These are phyloP conservation scores for Helminthosporium solani DNA, from an alignment of 2,329 filamentous ascomycete species.

Conservation along the genomic window DNA sequence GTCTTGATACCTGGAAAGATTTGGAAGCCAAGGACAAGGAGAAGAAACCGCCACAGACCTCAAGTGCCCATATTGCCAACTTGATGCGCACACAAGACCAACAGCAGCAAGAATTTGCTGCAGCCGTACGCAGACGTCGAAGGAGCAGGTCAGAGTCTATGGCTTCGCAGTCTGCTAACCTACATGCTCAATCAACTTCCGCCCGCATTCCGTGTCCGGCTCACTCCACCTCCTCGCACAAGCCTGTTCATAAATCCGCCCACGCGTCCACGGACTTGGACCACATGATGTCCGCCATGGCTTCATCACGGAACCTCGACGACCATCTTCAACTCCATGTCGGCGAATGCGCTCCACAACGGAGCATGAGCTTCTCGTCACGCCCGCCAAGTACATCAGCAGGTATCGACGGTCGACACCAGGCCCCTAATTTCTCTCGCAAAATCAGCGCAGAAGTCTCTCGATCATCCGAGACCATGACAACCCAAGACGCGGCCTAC, in stretches of 20 bases:
- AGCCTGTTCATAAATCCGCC: background rate
- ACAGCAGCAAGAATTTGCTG: constrained; percentile 27
- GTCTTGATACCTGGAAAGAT: constrained; percentile 45
- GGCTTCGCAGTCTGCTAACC: constrained; percentile 23
- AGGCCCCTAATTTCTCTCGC: constrained; percentile 31
- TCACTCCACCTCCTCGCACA: background rate
- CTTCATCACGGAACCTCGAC: constrained; percentile 23
- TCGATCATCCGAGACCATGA: constrained; percentile 1
- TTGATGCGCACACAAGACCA: constrained; percentile 39
- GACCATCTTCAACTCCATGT: constrained; percentile 15
- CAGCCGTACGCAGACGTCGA: constrained; percentile 26
- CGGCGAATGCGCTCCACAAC: constrained; percentile 18
- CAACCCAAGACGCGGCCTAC: constrained; percentile 2
- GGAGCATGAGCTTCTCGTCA: constrained; percentile 12
- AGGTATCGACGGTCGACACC: constrained; percentile 24
- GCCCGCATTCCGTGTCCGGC: constrained; percentile 14
- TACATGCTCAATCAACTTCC: constrained; percentile 13
- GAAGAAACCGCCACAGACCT: constrained; percentile 17
- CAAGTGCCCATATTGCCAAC: constrained; percentile 35
- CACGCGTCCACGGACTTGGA: constrained; percentile 17
- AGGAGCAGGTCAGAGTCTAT: constrained; percentile 33
- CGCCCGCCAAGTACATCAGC: constrained; percentile 20
- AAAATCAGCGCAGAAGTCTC: constrained; percentile 34
- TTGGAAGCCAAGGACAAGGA: constrained; percentile 17
- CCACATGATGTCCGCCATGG: constrained; percentile 28